Percentiles rank a stretch among this genome's conserved stretches.
Conservation (phyloP, 441 rosid species). For the Eruca vesicaria region DNA sequence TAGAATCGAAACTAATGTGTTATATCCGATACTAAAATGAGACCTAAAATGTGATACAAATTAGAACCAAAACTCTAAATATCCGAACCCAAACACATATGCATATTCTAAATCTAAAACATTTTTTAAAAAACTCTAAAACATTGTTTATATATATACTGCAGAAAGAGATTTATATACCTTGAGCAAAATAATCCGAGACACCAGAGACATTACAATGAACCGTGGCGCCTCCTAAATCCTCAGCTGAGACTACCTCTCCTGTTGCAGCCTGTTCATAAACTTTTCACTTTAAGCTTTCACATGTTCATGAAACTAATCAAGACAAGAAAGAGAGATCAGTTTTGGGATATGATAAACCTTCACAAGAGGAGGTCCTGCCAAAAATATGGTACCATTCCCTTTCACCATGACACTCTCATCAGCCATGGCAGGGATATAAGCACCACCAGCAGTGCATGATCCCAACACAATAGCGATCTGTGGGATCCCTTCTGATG, state of each 20-base stretch:
- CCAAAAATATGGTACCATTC: conserved; percentile 93
- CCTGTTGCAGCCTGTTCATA: conserved; percentile 93
- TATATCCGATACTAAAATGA: no score
- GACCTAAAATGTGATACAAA: no score
- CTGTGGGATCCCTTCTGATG: conserved; percentile 95
- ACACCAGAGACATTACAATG: conserved; percentile 98
- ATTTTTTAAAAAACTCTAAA: no score
- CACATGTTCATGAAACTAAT: background rate
- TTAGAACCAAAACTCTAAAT: no score
- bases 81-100: no score
- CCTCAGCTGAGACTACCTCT: conserved; percentile 96
- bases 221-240: conserved; percentile 87
- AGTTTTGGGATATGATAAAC: conserved; percentile 36
- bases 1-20: no score
- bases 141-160: background rate
- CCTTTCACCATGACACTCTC: conserved; percentile 99
- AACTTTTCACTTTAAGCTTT: conserved; percentile 36
- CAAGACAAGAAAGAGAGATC: background rate
- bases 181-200: conserved; percentile 98
- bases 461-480: conserved; percentile 94
- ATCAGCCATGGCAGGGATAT: conserved; percentile 99
- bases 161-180: conserved; percentile 33
- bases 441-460: conserved; percentile 98
- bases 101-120: background rate
- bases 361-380: conserved; percentile 98